Evolutionary conservation across 1,284 basidiomycete genomes (phyloP).

Genomic region (Moesziomyces antarcticus): DNA sequence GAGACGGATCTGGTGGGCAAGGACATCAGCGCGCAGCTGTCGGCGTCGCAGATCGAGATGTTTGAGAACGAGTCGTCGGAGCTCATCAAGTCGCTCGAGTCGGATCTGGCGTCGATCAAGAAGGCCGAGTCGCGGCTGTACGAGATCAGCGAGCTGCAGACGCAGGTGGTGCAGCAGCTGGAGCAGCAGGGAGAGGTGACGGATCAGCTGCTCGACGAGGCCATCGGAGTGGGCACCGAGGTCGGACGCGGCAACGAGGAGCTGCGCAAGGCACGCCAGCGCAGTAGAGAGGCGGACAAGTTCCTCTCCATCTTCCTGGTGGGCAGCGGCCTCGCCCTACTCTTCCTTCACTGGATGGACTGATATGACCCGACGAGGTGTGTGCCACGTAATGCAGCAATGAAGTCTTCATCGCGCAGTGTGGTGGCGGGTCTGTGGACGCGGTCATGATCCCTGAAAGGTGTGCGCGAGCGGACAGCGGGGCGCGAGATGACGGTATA

Average conservation of each 20-base stretch:
- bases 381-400: not conserved
- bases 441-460: too few species aligned
- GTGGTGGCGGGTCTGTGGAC: not conserved
- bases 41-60: conserved; percentile 82
- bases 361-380: conserved; percentile 9
- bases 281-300: conserved; percentile 82
- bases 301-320: conserved; percentile 87
- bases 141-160: conserved; percentile 89
- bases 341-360: conserved; percentile 79
- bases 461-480: too few species aligned
- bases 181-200: conserved; percentile 88
- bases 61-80: conserved; percentile 89
- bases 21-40: conserved; percentile 52
- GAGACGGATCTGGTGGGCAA: conserved; percentile 36
- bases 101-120: conserved; percentile 84
- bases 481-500: too few species aligned
- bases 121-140: conserved; percentile 85
- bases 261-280: conserved; percentile 81
- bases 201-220: conserved; percentile 87
- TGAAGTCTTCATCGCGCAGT: not conserved
- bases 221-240: conserved; percentile 81
- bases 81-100: conserved; percentile 81
- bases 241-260: conserved; percentile 88
- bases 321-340: conserved; percentile 82
- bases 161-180: conserved; percentile 85